Percentiles rank a stretch among this genome's conserved stretches.
Evolutionary conservation across 345 rosid genomes (phyloP).

Genomic region (Microthlaspi erraticum): DNA sequence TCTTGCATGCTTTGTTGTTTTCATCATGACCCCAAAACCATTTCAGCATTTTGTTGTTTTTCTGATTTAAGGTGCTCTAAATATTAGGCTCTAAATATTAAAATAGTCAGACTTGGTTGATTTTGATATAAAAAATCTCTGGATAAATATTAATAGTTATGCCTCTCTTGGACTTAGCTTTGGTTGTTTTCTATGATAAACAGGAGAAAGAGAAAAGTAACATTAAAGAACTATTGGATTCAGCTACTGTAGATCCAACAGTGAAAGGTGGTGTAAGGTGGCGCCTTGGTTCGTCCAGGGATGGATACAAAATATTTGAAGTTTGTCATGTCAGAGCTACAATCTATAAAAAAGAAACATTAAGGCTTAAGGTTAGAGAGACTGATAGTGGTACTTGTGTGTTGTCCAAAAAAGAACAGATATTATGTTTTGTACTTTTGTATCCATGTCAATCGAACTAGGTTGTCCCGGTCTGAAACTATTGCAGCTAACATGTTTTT

Average conservation of each 20-base stretch:
- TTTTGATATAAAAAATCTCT: neutral
- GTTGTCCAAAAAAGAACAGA: neutral
- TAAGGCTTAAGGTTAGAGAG: slow-evolving; percentile 58
- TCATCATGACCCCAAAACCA: too few relatives aligned
- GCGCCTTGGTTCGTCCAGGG: slow-evolving; percentile 54
- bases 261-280: slow-evolving; percentile 80
- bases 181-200: slow-evolving; percentile 13
- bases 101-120: too few relatives aligned
- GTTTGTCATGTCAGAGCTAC: slow-evolving; percentile 54
- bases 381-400: slow-evolving; percentile 51
- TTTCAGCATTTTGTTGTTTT: too few relatives aligned
- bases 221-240: slow-evolving; percentile 52
- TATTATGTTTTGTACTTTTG: neutral
- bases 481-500: too few relatives aligned
- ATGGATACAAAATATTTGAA: slow-evolving; percentile 53
- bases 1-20: too few relatives aligned
- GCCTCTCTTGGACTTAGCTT: neutral
- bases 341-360: slow-evolving; percentile 49
- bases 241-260: slow-evolving; percentile 59
- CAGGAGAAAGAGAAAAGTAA: slow-evolving; percentile 66
- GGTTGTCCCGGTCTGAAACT: too few relatives aligned
- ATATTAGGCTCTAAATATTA: too few relatives aligned
- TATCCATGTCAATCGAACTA: slow-evolving; percentile 4
- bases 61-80: too few relatives aligned
- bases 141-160: neutral